Conservation (phyloP, 2,329 filamentous ascomycete species). For the Ceratocystis ficicola region DNA sequence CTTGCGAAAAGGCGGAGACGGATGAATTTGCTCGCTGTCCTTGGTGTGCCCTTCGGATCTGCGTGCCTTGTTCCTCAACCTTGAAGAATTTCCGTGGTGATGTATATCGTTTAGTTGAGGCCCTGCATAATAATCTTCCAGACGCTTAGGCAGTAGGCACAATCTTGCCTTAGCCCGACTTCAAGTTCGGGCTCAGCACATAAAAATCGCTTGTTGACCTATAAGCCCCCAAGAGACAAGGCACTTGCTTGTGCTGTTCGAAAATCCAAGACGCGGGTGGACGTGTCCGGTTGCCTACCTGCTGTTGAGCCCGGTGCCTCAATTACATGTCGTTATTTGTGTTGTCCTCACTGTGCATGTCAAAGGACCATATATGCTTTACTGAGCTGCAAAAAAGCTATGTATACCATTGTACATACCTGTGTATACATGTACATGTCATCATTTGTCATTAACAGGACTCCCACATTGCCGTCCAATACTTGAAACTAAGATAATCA, state of each 20-base stretch:
- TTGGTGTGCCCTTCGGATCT: constrained; percentile 43
- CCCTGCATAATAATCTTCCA: not conserved
- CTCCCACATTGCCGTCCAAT: no score
- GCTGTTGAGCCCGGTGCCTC: no score
- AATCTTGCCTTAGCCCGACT: not conserved
- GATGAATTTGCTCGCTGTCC: constrained; percentile 38
- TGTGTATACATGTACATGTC: not conserved
- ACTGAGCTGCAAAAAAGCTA: not conserved
- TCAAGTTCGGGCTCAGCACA: not conserved
- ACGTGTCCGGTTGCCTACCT: no score
- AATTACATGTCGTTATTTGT: no score
- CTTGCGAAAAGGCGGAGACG: constrained; percentile 31
- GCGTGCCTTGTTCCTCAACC: constrained; percentile 35
- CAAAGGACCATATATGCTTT: no score
- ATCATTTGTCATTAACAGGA: no score
- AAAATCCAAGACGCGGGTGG: not conserved
- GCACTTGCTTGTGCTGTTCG: not conserved
- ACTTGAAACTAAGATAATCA: no score
- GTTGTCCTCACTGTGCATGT: no score
- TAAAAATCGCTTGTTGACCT: not conserved
- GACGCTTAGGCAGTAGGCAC: not conserved
- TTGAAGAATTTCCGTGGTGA: constrained; percentile 35
- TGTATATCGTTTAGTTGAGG: constrained; percentile 26
- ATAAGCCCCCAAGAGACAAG: not conserved
- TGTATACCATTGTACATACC: not conserved